Evolutionary conservation across 805 yeast genomes (phyloP).

Genomic region (Wickerhamiella slavikovae): DNA sequence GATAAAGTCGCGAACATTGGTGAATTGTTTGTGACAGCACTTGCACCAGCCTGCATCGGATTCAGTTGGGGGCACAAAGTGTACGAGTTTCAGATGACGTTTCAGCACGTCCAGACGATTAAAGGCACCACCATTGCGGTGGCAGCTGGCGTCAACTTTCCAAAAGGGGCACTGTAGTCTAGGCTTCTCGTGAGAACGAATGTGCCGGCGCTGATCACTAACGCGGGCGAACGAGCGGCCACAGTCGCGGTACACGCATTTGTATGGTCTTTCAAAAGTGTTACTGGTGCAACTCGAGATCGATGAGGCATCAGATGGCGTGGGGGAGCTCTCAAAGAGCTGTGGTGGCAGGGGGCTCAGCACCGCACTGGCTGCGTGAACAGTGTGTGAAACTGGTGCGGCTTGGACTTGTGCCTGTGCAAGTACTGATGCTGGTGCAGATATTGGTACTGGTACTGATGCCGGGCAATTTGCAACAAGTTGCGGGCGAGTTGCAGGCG

Average conservation of each 20-base stretch:
- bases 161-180: slow-evolving; percentile 55
- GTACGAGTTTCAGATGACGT: slow-evolving; percentile 50
- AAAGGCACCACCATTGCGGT: slow-evolving; percentile 57
- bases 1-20: slow-evolving; percentile 32
- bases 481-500: no score
- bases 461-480: no score
- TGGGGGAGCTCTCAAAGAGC: no score
- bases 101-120: slow-evolving; percentile 55
- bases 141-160: slow-evolving; percentile 49
- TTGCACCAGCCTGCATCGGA: slow-evolving; percentile 51
- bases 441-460: no score
- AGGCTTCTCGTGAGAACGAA: slow-evolving; percentile 45
- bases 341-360: no score
- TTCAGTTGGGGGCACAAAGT: slow-evolving; percentile 29
- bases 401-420: no score
- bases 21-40: slow-evolving; percentile 37
- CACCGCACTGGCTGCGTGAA: no score
- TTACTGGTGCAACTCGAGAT: no score
- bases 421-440: no score
- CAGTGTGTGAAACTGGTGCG: no score
- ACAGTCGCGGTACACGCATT: slow-evolving; percentile 25
- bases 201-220: slow-evolving; percentile 48
- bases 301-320: no score
- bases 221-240: slow-evolving; percentile 52
- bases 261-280: no score